Conservation (phyloP, 2,329 filamentous ascomycete species). For the Claviceps arundinis region DNA sequence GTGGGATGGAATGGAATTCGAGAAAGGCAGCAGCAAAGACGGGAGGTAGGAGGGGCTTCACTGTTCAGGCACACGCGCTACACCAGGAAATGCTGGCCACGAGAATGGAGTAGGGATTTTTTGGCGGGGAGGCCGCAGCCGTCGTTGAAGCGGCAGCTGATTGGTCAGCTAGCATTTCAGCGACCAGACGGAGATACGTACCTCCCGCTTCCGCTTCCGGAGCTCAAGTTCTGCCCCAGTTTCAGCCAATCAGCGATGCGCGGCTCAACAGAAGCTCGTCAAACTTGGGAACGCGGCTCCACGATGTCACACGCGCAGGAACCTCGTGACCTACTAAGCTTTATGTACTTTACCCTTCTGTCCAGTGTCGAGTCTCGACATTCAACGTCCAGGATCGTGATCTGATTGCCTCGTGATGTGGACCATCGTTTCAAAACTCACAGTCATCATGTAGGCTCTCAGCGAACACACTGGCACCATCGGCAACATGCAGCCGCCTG, state of each 20-base stretch:
- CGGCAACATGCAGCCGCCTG: too few relatives aligned
- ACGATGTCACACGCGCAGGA: background rate
- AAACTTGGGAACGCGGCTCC: background rate
- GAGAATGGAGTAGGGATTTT: conserved; percentile 14
- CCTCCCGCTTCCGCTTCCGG: background rate
- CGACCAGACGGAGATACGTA: background rate
- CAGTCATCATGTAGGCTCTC: too few relatives aligned
- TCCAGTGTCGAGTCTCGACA: too few relatives aligned
- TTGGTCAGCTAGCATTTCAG: background rate
- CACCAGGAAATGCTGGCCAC: conserved; percentile 20
- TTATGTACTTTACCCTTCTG: too few relatives aligned
- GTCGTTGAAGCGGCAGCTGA: background rate
- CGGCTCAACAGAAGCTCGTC: background rate
- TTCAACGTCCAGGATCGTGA: background rate
- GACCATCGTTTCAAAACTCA: too few relatives aligned
- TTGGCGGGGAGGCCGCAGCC: conserved; percentile 17
- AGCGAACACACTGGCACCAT: too few relatives aligned
- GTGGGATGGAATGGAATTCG: conserved; percentile 4
- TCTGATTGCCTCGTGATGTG: background rate
- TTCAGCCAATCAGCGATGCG: background rate
- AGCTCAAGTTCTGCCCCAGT: background rate
- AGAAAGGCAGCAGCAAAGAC: conserved; percentile 8
- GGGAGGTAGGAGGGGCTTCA: conserved; percentile 6
- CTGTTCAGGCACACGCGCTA: conserved; percentile 6
- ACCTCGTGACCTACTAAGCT: background rate